Percentiles rank a stretch among this genome's conserved stretches.
phyloP scores from a whole-genome alignment of 2,329 filamentous ascomycete species.

The Meredithiella fracta region DNA sequence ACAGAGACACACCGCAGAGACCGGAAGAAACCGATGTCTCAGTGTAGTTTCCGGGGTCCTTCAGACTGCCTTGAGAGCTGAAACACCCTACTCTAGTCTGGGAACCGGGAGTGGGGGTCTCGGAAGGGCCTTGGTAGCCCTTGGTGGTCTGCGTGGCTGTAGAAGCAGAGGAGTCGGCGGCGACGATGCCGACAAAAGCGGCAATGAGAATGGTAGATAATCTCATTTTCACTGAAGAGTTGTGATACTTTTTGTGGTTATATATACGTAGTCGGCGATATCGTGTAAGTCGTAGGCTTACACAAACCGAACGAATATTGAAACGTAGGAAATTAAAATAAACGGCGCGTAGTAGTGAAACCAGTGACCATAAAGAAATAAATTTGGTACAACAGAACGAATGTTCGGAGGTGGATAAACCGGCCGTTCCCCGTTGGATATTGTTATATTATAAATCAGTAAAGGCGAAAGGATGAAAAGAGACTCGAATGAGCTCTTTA shows the following conservation, averaged over 20 bases:
- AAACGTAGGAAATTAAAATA: not conserved
- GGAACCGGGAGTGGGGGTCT: slow-evolving; percentile 23
- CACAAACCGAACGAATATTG: not conserved
- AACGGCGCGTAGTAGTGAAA: not conserved
- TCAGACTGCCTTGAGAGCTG: slow-evolving; percentile 27
- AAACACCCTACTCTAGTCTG: slow-evolving; percentile 36
- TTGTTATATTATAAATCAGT: not conserved
- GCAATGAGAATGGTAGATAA: slow-evolving; percentile 5
- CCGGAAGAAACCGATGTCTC: slow-evolving; percentile 23
- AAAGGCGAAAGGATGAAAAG: slow-evolving; percentile 10
- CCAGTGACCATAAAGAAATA: not conserved
- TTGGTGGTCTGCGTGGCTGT: slow-evolving; percentile 19
- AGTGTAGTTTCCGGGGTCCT: slow-evolving; percentile 16
- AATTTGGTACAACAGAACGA: slow-evolving; percentile 2
- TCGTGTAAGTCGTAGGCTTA: not conserved
- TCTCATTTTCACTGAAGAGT: slow-evolving; percentile 9
- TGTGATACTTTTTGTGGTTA: not conserved
- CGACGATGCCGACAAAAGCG: slow-evolving; percentile 1
- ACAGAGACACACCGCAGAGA: slow-evolving; percentile 25
- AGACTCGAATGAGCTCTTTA: not conserved
- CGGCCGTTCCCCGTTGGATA: slow-evolving; percentile 11
- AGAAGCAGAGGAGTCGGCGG: not conserved
- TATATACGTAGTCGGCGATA: not conserved
- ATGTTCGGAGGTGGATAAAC: slow-evolving; percentile 10
- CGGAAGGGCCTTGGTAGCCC: slow-evolving; percentile 19